These are phyloP conservation scores for Wickerhamomyces pijperi DNA, from an alignment of 805 yeast species.

Conservation along the genomic window DNA sequence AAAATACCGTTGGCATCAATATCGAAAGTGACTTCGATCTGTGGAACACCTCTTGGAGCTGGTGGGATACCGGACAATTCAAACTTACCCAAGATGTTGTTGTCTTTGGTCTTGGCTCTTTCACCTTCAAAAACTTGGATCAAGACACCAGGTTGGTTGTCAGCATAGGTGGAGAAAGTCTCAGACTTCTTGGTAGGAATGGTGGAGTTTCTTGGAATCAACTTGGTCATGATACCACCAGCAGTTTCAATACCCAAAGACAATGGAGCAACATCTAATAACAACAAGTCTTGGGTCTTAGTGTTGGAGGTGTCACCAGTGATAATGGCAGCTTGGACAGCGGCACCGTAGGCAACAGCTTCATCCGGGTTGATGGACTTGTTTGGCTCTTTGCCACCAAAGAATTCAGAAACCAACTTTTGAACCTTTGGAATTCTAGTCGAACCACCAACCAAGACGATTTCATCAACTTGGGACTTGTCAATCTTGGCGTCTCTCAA, in stretches of 20 bases:
- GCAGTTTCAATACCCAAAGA: constrained; percentile 99
- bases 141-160: constrained; percentile 99
- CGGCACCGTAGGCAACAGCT: constrained; percentile 99
- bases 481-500: constrained; percentile 88
- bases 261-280: constrained; percentile 97
- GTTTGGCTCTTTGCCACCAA: constrained; percentile 98
- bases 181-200: constrained; percentile 98
- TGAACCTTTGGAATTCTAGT: constrained; percentile 99
- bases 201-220: constrained; percentile 97
- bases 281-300: constrained; percentile 92
- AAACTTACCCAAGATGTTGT: constrained; percentile 95
- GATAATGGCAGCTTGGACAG: constrained; percentile 95
- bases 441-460: constrained; percentile 96
- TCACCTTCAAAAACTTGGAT: constrained; percentile 99
- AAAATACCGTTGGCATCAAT: constrained; percentile 96
- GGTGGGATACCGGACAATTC: constrained; percentile 96
- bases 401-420: constrained; percentile 92
- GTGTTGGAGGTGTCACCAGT: constrained; percentile 90
- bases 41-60: constrained; percentile 99
- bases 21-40: constrained; percentile 94
- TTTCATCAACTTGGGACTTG: constrained; percentile 87
- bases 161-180: constrained; percentile 95
- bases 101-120: constrained; percentile 93
- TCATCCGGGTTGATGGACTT: constrained; percentile 98
- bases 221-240: constrained; percentile 99